Evolutionary conservation across 345 rosid species (phyloP), one percentile per base, ranked within the genome.

Genomic region (Cochlearia excelsa): DNA sequence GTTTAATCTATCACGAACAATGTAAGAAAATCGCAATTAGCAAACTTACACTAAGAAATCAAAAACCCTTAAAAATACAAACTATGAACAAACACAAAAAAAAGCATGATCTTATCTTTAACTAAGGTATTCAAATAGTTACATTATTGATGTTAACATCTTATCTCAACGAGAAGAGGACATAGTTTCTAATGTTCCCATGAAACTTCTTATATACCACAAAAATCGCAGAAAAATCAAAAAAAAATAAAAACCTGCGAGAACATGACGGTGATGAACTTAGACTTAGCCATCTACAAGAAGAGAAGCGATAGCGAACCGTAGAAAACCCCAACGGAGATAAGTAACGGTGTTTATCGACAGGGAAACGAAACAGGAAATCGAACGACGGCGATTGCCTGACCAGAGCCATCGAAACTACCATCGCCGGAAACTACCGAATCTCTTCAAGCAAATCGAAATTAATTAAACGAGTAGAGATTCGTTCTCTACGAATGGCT

Each of bases 201-300:
- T 16, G 23, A 16, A 16, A 16, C 23, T 16, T 16, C 23, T 16
- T 16, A 16, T 16, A 16, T 16, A 16, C 23, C 23, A 16, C 23
- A 16, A 16, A 16, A 16, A 51, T 45, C 54, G 51, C 26, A 47
- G 52, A 3, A 26, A n/a, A n/a, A 45, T 9, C 11, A 3, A 34
- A 40, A 11, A 56, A 7, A 3, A 63, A 8, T 9, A 38, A 52
- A 46, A 55, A 82, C 88, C 82, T 74, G 73, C 43, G 71, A 47
- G 57, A 49, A 57, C 5, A 11, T 3, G 69, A 66, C 49, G 67
- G 44, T 30, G 68, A 26, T 9, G 74, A 63, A 46, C 48, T 43
- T 31, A 71, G 73, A 56, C 57, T 88, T 81, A 84, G 59, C 85
- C 96, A 63, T 79, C 72, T 71, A 68, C 85, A 62, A 86, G 80